Evolutionary conservation across 2,329 filamentous ascomycete genomes (phyloP).

Genomic region (Fusarium udum): DNA sequence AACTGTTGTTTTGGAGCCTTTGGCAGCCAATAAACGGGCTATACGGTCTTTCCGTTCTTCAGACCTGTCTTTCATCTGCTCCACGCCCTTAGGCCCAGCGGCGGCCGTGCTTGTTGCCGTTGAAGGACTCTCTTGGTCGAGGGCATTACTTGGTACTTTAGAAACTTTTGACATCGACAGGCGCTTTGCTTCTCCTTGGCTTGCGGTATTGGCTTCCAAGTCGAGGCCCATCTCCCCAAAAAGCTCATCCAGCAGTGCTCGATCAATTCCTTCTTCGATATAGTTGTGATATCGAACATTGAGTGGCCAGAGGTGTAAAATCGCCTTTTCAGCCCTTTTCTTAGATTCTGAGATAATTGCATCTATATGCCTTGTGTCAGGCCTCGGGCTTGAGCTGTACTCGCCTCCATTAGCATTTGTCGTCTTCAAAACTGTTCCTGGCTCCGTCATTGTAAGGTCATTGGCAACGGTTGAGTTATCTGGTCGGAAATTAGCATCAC

Average conservation of each 20-base stretch:
- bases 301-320: conserved; percentile 70
- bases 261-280: conserved; percentile 76
- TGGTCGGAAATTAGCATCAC: conserved; percentile 16
- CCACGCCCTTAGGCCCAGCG: conserved; percentile 44
- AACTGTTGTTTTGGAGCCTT: conserved; percentile 63
- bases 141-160: background rate
- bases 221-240: conserved; percentile 75
- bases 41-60: conserved; percentile 80
- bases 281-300: conserved; percentile 80
- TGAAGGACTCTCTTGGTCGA: background rate
- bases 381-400: background rate
- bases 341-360: conserved; percentile 52
- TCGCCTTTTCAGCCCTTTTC: conserved; percentile 72
- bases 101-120: background rate
- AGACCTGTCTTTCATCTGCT: conserved; percentile 61
- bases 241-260: conserved; percentile 67
- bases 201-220: conserved; percentile 33
- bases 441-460: background rate
- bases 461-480: conserved; percentile 11
- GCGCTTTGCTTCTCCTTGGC: background rate
- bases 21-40: conserved; percentile 78
- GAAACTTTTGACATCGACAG: background rate
- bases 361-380: background rate
- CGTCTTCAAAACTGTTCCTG: background rate
- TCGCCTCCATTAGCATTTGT: background rate